Evolutionary conservation across 768 basidiomycete species (phyloP), one percentile per base, ranked within the genome.

Genomic region (Pleurotus platypus): DNA sequence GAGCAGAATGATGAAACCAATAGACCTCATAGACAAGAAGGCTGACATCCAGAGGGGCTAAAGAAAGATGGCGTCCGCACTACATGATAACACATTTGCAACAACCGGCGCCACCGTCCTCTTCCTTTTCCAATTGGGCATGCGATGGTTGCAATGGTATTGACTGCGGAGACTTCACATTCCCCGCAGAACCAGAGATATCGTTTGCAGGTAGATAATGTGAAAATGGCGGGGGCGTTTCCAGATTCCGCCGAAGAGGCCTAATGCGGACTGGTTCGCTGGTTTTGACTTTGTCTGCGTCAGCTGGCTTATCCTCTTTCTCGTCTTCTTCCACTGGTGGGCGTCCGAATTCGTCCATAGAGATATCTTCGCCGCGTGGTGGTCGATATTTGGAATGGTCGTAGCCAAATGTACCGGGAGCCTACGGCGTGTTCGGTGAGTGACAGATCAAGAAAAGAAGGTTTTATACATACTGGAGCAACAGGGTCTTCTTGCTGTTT

Each of bases 21-120:
- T 20, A 49, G 24, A 27, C 13, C 18, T 57, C 43, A 45, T 37
- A 46, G 49, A 56, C 38, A 49, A 47, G 40, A 24, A 56, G 40
- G 16, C 5, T 5, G 43, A 45, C 26, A 24, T 24, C 12, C 16
- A 47, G 43, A 37, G 8, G 15, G 11, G 35, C 20, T n/a, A 56
- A 37, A 39, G 22, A 56, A 22, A 24, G 18, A 49, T 30, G 47
- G 48, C 27, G 70, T 15, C 39, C 51, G 30, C 24, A 13, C 46
- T 83, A 92, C 90, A 92, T 92, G 69, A 92, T 79, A 63, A 89
- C 73, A 72, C 90, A 92, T 72, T 86, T 89, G 78, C 90, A 92
- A 67, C 90, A 92, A 39, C 87, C 85, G 27, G 76, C 80, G 30
- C 70, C 75, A 1, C 64, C 67, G 12, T 78, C 79, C 5, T 86